Evolutionary conservation across 768 basidiomycete species (phyloP).

Genomic region (Asterophora lycoperdoides): DNA sequence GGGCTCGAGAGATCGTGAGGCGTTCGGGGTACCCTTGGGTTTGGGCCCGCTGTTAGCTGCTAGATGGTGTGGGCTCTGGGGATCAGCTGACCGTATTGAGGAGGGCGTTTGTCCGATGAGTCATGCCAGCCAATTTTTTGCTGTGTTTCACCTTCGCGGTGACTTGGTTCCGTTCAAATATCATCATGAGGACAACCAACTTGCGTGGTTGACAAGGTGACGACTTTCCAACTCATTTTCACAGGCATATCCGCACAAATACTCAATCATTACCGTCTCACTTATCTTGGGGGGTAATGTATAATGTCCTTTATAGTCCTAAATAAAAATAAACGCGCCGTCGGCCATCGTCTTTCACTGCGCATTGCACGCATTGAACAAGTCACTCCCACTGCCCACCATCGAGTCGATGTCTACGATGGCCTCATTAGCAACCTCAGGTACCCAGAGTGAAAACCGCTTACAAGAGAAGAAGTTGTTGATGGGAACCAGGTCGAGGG

Average conservation of each 20-base stretch:
- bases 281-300: too few relatives aligned
- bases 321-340: too few relatives aligned
- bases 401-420: constrained; percentile 36
- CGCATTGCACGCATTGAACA: constrained; percentile 28
- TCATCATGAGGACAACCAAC: background rate
- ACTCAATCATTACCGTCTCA: too few relatives aligned
- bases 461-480: constrained; percentile 39
- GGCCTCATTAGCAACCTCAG: background rate
- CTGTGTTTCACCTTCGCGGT: constrained; percentile 20
- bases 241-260: too few relatives aligned
- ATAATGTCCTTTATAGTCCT: too few relatives aligned
- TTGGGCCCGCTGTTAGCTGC: constrained; percentile 8
- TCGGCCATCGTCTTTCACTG: background rate
- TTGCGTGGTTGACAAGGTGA: too few relatives aligned
- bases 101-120: constrained; percentile 20
- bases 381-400: constrained; percentile 31
- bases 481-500: constrained; percentile 42
- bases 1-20: constrained; percentile 36
- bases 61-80: constrained; percentile 11
- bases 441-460: constrained; percentile 10
- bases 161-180: constrained; percentile 3
- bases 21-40: constrained; percentile 10
- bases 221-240: too few relatives aligned
- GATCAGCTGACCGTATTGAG: constrained; percentile 10
- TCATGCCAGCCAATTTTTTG: constrained; percentile 23